phyloP scores from a whole-genome alignment of 345 rosid genomes.

The Anastatica hierochuntica region DNA sequence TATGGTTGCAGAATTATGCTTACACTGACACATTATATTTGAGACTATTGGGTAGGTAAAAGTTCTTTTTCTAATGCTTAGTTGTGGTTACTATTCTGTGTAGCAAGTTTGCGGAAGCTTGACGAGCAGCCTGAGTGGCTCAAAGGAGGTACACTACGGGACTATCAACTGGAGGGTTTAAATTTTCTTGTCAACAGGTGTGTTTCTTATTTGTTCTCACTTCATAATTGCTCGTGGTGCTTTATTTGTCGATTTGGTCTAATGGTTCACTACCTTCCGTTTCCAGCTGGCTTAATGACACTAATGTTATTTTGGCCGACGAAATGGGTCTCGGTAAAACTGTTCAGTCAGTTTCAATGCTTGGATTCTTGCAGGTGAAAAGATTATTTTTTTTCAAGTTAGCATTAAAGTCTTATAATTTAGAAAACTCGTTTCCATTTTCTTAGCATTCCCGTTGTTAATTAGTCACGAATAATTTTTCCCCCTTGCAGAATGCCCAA shows the following conservation, averaged over 20 bases:
- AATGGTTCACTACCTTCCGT: constrained; percentile 6
- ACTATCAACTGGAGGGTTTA: constrained; percentile 95
- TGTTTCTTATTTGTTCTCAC: constrained; percentile 16
- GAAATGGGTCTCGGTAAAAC: constrained; percentile 99
- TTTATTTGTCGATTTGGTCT: constrained; percentile 7
- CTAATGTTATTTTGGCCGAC: constrained; percentile 99
- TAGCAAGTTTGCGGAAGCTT: constrained; percentile 91
- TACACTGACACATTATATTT: neutral
- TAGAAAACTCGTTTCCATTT: constrained; percentile 1
- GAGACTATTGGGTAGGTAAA: neutral
- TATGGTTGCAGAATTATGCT: constrained; percentile 1
- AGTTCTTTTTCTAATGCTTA: neutral
- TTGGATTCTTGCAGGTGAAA: constrained; percentile 91
- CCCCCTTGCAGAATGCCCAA: constrained; percentile 58
- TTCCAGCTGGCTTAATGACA: constrained; percentile 95
- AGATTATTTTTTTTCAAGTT: neutral
- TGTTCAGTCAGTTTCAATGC: constrained; percentile 99
- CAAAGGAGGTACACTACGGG: constrained; percentile 92
- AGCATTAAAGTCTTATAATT: constrained; percentile 2
- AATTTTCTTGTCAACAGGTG: constrained; percentile 98
- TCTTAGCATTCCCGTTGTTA: neutral
- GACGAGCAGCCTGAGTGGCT: constrained; percentile 98
- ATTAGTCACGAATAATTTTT: too few species aligned
- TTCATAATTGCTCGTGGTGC: neutral
- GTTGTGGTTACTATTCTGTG: constrained; percentile 18